Evolutionary conservation across 805 yeast species (phyloP), one percentile per base, ranked within the genome.

Genomic region (Zygosaccharomyces gambellarensis): DNA sequence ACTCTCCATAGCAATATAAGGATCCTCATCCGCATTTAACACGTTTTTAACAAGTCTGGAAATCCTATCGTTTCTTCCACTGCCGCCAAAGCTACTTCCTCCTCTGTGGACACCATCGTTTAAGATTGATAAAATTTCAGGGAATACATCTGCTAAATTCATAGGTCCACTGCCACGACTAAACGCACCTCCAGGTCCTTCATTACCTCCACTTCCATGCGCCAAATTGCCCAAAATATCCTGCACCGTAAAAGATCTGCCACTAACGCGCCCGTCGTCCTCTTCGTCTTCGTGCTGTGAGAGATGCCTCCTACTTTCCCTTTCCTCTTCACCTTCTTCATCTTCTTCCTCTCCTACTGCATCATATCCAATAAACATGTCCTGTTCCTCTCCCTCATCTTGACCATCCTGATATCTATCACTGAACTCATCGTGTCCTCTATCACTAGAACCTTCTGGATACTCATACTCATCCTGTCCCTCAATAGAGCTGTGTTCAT

Each of bases 1-100:
- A 2, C 83, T 77, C 59, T 85, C 90, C 58, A 83, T 63, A 1
- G 85, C 74, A 17, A 82, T 53, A 58, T 73, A 85, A 0, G 88
- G 75, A 58, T 84, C 87, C 1, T 77, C 81, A 11, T 53, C 47
- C 3, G 68, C 68, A 44, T 62, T 53, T 7, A 47, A 43, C 1
- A 65, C 60, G 43, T 67, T 67, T 5, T 51, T 57, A 7, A 65
- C 56, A 27, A 70, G 54, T 4, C 53, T 66, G 8, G 50, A 30
- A 9, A 68, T 51, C 22, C 68, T 56, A 4, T 60, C 43, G 36
- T 51, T 54, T 39, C 57, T 36, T 3, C 54, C 56, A 2, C 52
- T 51, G 17, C 54, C 45, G 3, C 45, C 23, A 10, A 47, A 53
- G 10, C 57, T 55, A 21, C 55, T 48, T n/a, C 38, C 4, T 7